Evolutionary conservation across 805 yeast genomes (phyloP).

Genomic region (Komagataella kurtzmanii): DNA sequence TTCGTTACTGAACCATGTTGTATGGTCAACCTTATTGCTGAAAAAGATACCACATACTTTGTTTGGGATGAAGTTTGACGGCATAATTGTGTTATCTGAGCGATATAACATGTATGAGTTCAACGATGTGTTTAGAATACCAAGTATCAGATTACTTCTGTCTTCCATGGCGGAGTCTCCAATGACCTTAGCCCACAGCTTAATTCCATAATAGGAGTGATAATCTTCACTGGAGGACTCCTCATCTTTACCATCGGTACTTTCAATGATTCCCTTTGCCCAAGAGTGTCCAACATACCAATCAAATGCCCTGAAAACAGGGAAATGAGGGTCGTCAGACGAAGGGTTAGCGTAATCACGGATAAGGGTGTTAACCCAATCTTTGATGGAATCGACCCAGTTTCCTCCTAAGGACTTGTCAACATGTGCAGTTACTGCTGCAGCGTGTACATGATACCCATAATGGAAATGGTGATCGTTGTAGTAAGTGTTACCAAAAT

Average conservation of each 20-base stretch:
- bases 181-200: slow-evolving; percentile 47
- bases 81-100: slow-evolving; percentile 44
- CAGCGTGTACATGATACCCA: slow-evolving; percentile 44
- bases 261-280: slow-evolving; percentile 59
- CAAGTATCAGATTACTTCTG: slow-evolving; percentile 47
- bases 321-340: slow-evolving; percentile 40
- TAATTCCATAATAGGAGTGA: slow-evolving; percentile 56
- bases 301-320: slow-evolving; percentile 56
- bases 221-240: slow-evolving; percentile 68
- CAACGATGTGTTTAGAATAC: slow-evolving; percentile 40
- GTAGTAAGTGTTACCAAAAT: slow-evolving; percentile 34
- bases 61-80: slow-evolving; percentile 38
- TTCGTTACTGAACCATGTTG: slow-evolving; percentile 64
- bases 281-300: slow-evolving; percentile 73
- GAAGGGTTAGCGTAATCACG: slow-evolving; percentile 58
- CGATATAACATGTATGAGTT: slow-evolving; percentile 40
- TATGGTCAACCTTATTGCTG: slow-evolving; percentile 60
- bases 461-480: slow-evolving; percentile 49
- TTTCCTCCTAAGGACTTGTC: slow-evolving; percentile 35
- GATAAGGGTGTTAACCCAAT: slow-evolving; percentile 42
- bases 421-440: slow-evolving; percentile 46
- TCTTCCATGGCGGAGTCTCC: slow-evolving; percentile 37
- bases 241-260: slow-evolving; percentile 69
- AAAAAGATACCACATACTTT: slow-evolving; percentile 64
- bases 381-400: slow-evolving; percentile 35